A percentile compares a stretch with the other conserved stretches of the same genome.
Conservation (phyloP, 495 filamentous ascomycete species). For the Cercophora sp. region DNA sequence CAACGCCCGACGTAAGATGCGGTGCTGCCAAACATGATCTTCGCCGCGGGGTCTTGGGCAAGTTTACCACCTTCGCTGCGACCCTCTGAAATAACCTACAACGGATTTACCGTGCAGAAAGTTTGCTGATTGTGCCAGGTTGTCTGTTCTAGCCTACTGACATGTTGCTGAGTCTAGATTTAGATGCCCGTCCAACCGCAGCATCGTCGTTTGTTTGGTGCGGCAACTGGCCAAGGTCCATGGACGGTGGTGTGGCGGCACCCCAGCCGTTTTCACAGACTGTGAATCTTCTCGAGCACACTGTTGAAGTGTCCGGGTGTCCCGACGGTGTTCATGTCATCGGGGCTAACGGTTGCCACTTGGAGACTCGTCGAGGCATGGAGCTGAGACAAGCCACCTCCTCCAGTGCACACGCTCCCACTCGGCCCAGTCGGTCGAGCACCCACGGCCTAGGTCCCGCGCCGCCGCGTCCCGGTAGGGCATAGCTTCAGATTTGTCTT, state of each 20-base stretch:
- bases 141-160: conserved; percentile 12
- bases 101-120: conserved; percentile 30
- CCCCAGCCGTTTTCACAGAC: conserved; percentile 11
- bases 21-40: conserved; percentile 37
- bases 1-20: conserved; percentile 25
- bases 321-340: conserved; percentile 1
- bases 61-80: conserved; percentile 13
- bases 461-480: conserved; percentile 19
- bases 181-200: too few species aligned
- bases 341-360: conserved; percentile 19
- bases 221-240: too few species aligned
- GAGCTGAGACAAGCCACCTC: conserved; percentile 36
- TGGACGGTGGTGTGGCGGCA: conserved; percentile 5
- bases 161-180: conserved; percentile 13
- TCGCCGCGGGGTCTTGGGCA: conserved; percentile 20
- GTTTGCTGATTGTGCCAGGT: conserved; percentile 24
- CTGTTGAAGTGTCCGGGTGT: conserved; percentile 7
- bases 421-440: conserved; percentile 12
- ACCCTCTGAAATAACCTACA: conserved; percentile 22
- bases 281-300: neutral
- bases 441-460: too few species aligned
- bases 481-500: too few species aligned
- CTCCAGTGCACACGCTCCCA: conserved; percentile 19
- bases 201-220: too few species aligned
- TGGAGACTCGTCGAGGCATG: conserved; percentile 13